Evolutionary conservation across 192 early-diverging fungal genomes (phyloP), one percentile per base, ranked within the genome.

Genomic region (Mortierella alpina): DNA sequence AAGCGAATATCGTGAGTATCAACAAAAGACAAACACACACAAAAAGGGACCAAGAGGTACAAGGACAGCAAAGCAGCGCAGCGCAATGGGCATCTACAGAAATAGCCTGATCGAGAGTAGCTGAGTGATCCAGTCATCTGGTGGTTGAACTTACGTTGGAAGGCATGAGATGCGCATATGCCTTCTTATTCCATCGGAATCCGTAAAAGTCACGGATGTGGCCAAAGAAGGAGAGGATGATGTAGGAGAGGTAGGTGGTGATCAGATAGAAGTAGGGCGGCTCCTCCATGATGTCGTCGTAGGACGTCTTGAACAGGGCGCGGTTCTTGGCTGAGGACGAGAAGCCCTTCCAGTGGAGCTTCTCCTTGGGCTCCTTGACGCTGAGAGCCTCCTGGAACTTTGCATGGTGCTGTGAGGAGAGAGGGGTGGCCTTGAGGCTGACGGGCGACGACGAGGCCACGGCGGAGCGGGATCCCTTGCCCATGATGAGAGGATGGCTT

Each of bases 181-280:
- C 87, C 54, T 91, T 84, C 44, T 88, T 88, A 56, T 89, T 88
- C 78, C 95, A 90, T 7, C 93, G 72, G 85, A 94, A 93, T 44
- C 94, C 95, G 63, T 97, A 92, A 75, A 97, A 96, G 85, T 98
- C 97, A 17, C 95, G 90, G 57, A 96, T 53, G 73, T 99, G 96
- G 18, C 97, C 97, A 84, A 95, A 93, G 67, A 96, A 82, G 18
- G 98, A 96, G 65, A 99, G 88, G 84, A 98, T 89, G 68, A 97
- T 91, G 87, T 95, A 99, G 63, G 91, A 93, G 49, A 99, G 88
- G 82, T 99, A 99, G 65, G 97, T 99, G 10, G 96, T 95, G 58
- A 98, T 89, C 63, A 98, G 90, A 58, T 92, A 91, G 60, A 91
- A 89, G 55, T 93, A 85, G 17, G 96, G 96, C 59, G 95, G 92